Percentiles rank a stretch among this genome's conserved stretches.
These are phyloP conservation scores for Botryotinia globosa DNA, from an alignment of 2,329 filamentous ascomycete species.

Conservation along the genomic window DNA sequence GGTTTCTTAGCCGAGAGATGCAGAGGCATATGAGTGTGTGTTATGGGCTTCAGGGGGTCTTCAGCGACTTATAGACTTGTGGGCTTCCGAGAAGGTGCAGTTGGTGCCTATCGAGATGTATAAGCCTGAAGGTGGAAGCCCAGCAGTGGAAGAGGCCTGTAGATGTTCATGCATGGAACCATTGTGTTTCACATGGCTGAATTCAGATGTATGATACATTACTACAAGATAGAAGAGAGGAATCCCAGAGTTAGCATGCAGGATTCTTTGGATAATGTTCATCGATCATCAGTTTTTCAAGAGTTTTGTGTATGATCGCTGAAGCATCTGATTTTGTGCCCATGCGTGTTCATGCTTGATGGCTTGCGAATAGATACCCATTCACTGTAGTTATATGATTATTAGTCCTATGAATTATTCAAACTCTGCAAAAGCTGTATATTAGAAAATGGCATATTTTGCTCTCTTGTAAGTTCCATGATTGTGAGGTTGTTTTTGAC, in stretches of 20 bases:
- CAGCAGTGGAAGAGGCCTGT: background rate
- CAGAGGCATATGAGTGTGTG: background rate
- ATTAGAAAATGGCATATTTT: background rate
- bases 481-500: background rate
- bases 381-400: background rate
- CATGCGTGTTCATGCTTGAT: background rate
- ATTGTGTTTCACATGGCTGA: background rate
- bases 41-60: background rate
- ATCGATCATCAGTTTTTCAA: background rate
- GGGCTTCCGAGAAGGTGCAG: background rate
- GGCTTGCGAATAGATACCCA: background rate
- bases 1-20: accelerated
- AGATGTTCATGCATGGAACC: background rate
- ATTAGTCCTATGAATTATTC: background rate
- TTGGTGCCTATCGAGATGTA: background rate
- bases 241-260: background rate
- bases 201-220: background rate
- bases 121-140: background rate
- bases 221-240: accelerated
- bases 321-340: background rate
- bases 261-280: background rate
- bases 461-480: background rate
- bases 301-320: background rate
- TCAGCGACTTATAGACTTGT: background rate
- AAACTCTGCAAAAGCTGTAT: background rate